Evolutionary conservation across 2,329 filamentous ascomycete species (phyloP).

Genomic region (Aspergillus persii): DNA sequence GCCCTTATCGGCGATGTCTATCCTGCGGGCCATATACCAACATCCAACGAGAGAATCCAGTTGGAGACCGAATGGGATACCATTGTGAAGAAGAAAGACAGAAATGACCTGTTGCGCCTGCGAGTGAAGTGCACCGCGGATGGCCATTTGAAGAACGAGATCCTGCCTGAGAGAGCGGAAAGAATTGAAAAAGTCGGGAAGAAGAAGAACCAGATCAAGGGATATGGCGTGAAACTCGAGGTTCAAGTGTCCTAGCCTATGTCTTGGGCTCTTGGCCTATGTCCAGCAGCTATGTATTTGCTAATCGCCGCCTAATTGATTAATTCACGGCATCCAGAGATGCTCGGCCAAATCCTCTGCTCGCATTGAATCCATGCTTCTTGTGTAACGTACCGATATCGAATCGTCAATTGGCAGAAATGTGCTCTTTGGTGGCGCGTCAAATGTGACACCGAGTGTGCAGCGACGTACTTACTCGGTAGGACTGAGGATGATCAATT

Average conservation of each 20-base stretch:
- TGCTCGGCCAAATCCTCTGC: too few relatives aligned
- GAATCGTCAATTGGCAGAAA: too few relatives aligned
- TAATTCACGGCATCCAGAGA: neutral
- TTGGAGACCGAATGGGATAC: slow-evolving; percentile 44
- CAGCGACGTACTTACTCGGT: too few relatives aligned
- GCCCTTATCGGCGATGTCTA: slow-evolving; percentile 58
- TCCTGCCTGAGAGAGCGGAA: slow-evolving; percentile 42
- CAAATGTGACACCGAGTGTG: too few relatives aligned
- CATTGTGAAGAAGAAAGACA: slow-evolving; percentile 40
- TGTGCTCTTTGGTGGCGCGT: too few relatives aligned
- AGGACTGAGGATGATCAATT: neutral
- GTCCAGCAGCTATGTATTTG: too few relatives aligned
- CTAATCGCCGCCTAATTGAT: neutral
- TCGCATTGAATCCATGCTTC: too few relatives aligned
- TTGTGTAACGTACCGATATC: too few relatives aligned
- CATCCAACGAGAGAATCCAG: slow-evolving; percentile 34
- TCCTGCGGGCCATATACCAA: slow-evolving; percentile 53
- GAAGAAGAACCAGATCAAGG: slow-evolving; percentile 56
- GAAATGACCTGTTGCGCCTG: slow-evolving; percentile 43
- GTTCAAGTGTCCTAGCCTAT: slow-evolving; percentile 21
- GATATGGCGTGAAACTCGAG: slow-evolving; percentile 41
- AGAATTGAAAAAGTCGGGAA: slow-evolving; percentile 56
- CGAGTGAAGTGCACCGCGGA: slow-evolving; percentile 44
- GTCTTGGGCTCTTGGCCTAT: neutral
- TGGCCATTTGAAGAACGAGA: slow-evolving; percentile 29